Evolutionary conservation across 139 green algal species (phyloP).

Genomic region (Pleodorina starrii): DNA sequence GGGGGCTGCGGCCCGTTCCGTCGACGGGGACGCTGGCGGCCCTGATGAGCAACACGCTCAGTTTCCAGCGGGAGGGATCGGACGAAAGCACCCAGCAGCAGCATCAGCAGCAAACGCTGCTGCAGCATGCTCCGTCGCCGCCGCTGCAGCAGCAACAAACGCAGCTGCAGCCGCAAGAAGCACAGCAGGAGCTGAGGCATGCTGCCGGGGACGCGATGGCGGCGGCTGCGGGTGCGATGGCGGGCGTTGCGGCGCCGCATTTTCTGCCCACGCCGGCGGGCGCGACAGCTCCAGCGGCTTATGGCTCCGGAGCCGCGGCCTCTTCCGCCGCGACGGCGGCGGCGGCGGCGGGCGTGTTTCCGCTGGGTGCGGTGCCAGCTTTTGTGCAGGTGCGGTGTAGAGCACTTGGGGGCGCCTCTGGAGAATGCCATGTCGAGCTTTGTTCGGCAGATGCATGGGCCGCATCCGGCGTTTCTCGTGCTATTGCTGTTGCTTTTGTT

Average conservation of each 20-base stretch:
- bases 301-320: not conserved
- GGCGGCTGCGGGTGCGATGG: no score
- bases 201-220: no score
- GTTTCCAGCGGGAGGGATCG: not conserved
- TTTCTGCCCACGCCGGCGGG: not conserved
- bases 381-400: not conserved
- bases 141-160: not conserved
- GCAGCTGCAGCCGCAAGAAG: not conserved
- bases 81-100: not conserved
- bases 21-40: constrained; percentile 7
- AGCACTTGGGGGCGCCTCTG: no score
- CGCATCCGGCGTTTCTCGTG: no score
- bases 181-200: not conserved
- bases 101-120: not conserved
- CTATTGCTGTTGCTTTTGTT: no score
- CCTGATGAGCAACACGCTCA: constrained; percentile 21
- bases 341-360: not conserved
- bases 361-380: not conserved
- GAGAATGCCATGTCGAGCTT: no score
- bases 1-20: constrained; percentile 14
- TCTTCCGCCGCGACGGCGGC: not conserved
- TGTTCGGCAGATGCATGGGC: no score
- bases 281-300: not conserved
- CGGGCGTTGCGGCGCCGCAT: not conserved
- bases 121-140: no score